Conservation (phyloP, 2,329 filamentous ascomycete genomes). For the Sclerotinia glacialis region DNA sequence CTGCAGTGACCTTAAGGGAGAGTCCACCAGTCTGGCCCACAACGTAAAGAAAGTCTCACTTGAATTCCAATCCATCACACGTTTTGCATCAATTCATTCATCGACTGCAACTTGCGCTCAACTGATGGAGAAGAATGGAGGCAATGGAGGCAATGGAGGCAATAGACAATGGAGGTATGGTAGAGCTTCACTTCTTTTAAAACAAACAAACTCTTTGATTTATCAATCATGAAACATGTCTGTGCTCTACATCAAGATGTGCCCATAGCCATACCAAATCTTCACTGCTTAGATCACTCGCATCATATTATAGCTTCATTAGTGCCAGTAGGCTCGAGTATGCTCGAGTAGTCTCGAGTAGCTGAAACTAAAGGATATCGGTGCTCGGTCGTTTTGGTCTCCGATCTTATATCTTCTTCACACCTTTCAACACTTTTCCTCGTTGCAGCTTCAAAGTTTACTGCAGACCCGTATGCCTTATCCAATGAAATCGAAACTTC, state of each 20-base stretch:
- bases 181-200: neutral
- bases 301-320: neutral
- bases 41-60: neutral
- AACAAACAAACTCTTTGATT: conserved; percentile 5
- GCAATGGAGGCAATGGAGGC: too few relatives aligned
- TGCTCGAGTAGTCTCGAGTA: conserved; percentile 5
- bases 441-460: neutral
- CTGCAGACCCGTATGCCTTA: neutral
- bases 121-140: neutral
- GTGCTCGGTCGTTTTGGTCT: conserved; percentile 13
- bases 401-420: conserved; percentile 6
- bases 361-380: conserved; percentile 10
- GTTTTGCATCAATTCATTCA: neutral
- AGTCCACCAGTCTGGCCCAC: neutral
- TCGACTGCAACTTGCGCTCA: neutral
- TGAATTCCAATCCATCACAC: neutral
- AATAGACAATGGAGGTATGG: neutral
- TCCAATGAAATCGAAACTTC: conserved; percentile 11
- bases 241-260: neutral
- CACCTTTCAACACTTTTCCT: neutral
- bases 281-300: neutral
- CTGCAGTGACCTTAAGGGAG: too few relatives aligned
- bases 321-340: neutral
- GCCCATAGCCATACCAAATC: neutral
- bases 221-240: conserved; percentile 10